These are phyloP conservation scores for Exophiala dermatitidis DNA, from an alignment of 2,329 filamentous ascomycete genomes.

Conservation along the genomic window DNA sequence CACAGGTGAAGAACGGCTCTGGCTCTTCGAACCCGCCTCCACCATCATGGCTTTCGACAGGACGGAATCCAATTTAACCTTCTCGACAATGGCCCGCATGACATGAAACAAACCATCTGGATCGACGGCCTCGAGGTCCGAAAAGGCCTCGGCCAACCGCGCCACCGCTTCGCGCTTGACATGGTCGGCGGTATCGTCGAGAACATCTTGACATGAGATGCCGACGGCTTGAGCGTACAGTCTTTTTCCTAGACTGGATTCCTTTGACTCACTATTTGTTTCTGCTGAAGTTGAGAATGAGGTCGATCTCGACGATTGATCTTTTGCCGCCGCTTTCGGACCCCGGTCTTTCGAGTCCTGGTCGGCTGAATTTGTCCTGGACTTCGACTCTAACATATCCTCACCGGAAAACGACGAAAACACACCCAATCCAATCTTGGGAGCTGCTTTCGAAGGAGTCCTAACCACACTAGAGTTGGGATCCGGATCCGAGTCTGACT, in stretches of 20 bases:
- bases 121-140: slow-evolving; percentile 73
- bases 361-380: slow-evolving; percentile 1
- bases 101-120: slow-evolving; percentile 86
- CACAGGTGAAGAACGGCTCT: too few species aligned
- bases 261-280: slow-evolving; percentile 52
- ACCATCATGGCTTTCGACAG: background rate
- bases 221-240: slow-evolving; percentile 77
- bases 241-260: slow-evolving; percentile 72
- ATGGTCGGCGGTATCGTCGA: slow-evolving; percentile 65
- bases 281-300: slow-evolving; percentile 15
- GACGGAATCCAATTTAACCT: slow-evolving; percentile 47
- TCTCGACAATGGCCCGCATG: slow-evolving; percentile 68
- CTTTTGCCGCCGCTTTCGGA: background rate
- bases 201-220: slow-evolving; percentile 72
- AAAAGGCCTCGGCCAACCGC: slow-evolving; percentile 77
- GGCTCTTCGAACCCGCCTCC: background rate
- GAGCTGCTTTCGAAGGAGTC: slow-evolving; percentile 21
- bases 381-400: background rate
- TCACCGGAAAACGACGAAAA: background rate
- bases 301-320: slow-evolving; percentile 9
- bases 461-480: slow-evolving; percentile 16
- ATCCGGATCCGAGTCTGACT: background rate
- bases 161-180: slow-evolving; percentile 79
- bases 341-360: background rate
- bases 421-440: background rate